Percentiles rank a stretch among this genome's conserved stretches.
These are phyloP conservation scores for Penicillium verrucosum DNA, from an alignment of 2,329 filamentous ascomycete genomes.

Conservation along the genomic window DNA sequence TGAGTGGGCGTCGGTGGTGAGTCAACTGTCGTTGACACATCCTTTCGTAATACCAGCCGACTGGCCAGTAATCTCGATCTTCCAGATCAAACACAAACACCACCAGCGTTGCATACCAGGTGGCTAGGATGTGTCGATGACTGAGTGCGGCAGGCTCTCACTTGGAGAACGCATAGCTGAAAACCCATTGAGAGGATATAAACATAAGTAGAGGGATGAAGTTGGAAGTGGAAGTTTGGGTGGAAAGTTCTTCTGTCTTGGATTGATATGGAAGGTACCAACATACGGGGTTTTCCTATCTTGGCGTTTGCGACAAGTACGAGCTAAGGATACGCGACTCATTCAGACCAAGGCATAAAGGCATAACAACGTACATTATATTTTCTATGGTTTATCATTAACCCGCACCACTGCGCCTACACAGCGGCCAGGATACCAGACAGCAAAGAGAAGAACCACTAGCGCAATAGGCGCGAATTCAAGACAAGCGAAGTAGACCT, in stretches of 20 bases:
- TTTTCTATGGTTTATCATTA: background rate
- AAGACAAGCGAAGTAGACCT: constrained; percentile 17
- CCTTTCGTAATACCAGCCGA: too few relatives aligned
- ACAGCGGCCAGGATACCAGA: constrained; percentile 16
- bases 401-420: background rate
- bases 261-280: background rate
- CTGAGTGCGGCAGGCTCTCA: too few relatives aligned
- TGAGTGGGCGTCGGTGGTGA: too few relatives aligned
- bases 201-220: background rate
- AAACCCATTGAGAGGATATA: background rate
- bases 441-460: constrained; percentile 11
- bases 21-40: too few relatives aligned
- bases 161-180: too few relatives aligned
- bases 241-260: background rate
- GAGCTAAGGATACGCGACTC: background rate
- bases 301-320: background rate
- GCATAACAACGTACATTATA: background rate
- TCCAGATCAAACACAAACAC: too few relatives aligned
- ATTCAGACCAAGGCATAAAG: background rate
- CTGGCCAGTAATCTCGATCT: too few relatives aligned
- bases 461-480: constrained; percentile 19
- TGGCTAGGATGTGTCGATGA: too few relatives aligned
- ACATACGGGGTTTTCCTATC: background rate
- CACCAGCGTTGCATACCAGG: too few relatives aligned
- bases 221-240: background rate